phyloP scores from a whole-genome alignment of 805 yeast genomes.

The Candida easanensis region DNA sequence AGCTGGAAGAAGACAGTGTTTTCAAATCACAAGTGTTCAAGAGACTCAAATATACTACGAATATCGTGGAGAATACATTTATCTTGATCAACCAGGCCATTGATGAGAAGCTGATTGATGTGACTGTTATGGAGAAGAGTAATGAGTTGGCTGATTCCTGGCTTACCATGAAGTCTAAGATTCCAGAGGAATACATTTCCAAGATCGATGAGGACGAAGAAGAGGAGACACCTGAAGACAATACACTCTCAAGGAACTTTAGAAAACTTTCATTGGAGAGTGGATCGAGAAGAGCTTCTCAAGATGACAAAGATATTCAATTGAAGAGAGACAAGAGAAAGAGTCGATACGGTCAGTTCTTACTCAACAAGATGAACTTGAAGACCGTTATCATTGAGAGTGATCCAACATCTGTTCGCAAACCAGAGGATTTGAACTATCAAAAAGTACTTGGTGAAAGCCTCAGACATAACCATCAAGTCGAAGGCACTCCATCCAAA shows the following conservation, averaged over 20 bases:
- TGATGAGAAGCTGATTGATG: constrained; percentile 40
- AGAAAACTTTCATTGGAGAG: constrained; percentile 24
- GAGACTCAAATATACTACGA: constrained; percentile 35
- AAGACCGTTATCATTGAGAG: constrained; percentile 36
- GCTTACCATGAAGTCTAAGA: constrained; percentile 24
- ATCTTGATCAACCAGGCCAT: constrained; percentile 35
- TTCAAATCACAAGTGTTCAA: constrained; percentile 28
- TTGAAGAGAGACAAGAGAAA: constrained; percentile 24
- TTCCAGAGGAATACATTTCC: constrained; percentile 24
- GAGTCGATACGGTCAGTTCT: constrained; percentile 35
- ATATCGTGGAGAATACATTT: constrained; percentile 40
- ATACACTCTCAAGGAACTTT: constrained; percentile 16
- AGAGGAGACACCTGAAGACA: constrained; percentile 5
- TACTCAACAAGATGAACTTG: constrained; percentile 40
- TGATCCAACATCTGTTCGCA: constrained; percentile 30
- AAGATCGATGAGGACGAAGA: constrained; percentile 15
- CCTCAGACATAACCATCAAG: constrained; percentile 12
- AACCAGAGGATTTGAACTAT: constrained; percentile 15
- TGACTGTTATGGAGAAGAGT: constrained; percentile 33
- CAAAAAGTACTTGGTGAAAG: constrained; percentile 14
- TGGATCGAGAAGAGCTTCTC: constrained; percentile 7
- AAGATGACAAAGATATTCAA: constrained; percentile 7
- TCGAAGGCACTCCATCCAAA: constrained; percentile 17
- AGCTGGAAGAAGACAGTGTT: constrained; percentile 19
- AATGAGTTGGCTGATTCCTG: constrained; percentile 35